Evolutionary conservation across 768 basidiomycete species (phyloP).

Genomic region (Cystofilobasidium bisporidii): DNA sequence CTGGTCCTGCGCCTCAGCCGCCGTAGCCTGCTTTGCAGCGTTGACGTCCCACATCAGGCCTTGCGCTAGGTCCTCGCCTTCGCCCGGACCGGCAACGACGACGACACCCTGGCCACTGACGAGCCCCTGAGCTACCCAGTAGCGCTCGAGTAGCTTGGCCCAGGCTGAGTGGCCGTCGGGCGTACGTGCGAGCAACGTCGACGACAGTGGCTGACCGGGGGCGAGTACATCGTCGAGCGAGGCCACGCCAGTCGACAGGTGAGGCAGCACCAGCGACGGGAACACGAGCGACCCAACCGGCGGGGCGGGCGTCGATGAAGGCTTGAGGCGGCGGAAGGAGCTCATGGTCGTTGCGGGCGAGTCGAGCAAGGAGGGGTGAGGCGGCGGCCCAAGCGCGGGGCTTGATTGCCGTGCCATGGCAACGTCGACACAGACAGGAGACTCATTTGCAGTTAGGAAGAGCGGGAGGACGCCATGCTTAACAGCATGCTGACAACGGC

Average conservation of each 20-base stretch:
- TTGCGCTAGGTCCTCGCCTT: conserved; percentile 49
- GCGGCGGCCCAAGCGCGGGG: no score
- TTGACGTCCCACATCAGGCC: conserved; percentile 73
- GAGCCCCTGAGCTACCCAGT: conserved; percentile 81
- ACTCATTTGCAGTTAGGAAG: no score
- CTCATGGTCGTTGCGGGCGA: conserved; percentile 25
- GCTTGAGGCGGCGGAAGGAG: conserved; percentile 37
- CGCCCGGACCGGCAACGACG: conserved; percentile 51
- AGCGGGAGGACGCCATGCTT: no score
- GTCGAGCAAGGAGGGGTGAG: no score
- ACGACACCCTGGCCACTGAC: conserved; percentile 58
- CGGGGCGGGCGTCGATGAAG: conserved; percentile 30
- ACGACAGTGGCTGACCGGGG: conserved; percentile 68
- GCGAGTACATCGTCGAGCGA: conserved; percentile 92
- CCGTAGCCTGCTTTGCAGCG: conserved; percentile 25
- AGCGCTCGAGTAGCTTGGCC: conserved; percentile 71
- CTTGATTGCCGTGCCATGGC: no score
- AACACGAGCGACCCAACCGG: conserved; percentile 38
- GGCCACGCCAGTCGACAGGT: conserved; percentile 71
- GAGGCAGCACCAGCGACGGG: conserved; percentile 35
- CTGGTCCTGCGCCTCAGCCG: conserved; percentile 20
- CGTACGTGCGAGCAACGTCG: conserved; percentile 61
- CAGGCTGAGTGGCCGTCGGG: conserved; percentile 81
- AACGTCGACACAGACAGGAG: no score
- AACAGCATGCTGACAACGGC: neutral